Evolutionary conservation across 2,329 filamentous ascomycete species (phyloP).

Genomic region (Exutisphaerella laricina): DNA sequence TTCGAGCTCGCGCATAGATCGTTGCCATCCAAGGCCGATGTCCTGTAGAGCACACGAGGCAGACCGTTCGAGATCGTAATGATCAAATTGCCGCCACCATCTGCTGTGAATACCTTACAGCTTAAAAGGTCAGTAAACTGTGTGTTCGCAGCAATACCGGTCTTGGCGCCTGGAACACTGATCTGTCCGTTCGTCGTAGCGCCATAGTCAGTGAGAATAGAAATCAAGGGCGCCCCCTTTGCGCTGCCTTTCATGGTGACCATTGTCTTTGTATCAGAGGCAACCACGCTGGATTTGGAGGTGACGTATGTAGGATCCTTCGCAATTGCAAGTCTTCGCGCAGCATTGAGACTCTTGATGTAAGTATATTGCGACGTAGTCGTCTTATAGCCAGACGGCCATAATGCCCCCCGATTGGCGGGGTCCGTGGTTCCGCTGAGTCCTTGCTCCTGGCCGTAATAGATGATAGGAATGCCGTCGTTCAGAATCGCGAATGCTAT

Average conservation of each 20-base stretch:
- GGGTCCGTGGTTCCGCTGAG: slow-evolving; percentile 36
- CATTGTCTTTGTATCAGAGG: slow-evolving; percentile 17
- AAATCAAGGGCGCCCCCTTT: slow-evolving; percentile 8
- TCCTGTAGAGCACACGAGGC: slow-evolving; percentile 41
- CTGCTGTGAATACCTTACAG: slow-evolving; percentile 42
- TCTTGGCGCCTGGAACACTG: slow-evolving; percentile 7
- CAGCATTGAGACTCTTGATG: slow-evolving; percentile 41
- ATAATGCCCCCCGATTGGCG: slow-evolving; percentile 36
- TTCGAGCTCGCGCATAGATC: slow-evolving; percentile 31
- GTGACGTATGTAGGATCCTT: slow-evolving; percentile 35
- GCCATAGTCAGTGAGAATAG: slow-evolving; percentile 16
- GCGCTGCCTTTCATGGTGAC: slow-evolving; percentile 15
- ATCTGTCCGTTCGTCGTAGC: slow-evolving; percentile 4
- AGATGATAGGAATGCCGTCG: slow-evolving; percentile 58
- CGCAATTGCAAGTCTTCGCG: slow-evolving; percentile 42
- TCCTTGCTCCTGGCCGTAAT: slow-evolving; percentile 60
- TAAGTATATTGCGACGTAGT: slow-evolving; percentile 37
- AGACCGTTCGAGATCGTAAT: slow-evolving; percentile 41
- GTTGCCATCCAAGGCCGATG: slow-evolving; percentile 32
- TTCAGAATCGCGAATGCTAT: slow-evolving; percentile 54
- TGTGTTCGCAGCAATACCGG: slow-evolving; percentile 11
- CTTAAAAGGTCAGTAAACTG: slow-evolving; percentile 37
- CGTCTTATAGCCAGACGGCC: slow-evolving; percentile 37
- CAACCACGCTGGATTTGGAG: slow-evolving; percentile 34
- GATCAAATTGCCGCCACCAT: slow-evolving; percentile 39